Percentiles rank a stretch among this genome's conserved stretches.
Conservation (phyloP, 2,329 filamentous ascomycete species). For the Colletotrichum sp. region DNA sequence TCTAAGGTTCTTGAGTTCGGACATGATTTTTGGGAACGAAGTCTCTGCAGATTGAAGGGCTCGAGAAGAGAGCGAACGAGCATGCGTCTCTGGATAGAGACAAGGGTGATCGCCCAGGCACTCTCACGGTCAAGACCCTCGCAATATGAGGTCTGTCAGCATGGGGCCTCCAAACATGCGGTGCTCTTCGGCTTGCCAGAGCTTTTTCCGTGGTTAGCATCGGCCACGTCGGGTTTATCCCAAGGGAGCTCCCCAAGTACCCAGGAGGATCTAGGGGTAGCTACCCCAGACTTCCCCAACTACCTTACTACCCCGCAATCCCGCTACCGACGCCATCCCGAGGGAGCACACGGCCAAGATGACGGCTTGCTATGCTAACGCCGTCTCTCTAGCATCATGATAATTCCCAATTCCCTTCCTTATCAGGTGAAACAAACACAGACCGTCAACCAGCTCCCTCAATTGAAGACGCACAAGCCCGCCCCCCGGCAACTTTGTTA, state of each 20-base stretch:
- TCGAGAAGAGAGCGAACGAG: not conserved
- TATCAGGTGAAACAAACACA: not conserved
- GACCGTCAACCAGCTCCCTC: not conserved
- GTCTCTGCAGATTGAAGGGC: not conserved
- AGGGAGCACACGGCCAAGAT: conserved; percentile 6
- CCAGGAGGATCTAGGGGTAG: not conserved
- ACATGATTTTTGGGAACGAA: conserved; percentile 25
- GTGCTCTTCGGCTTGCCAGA: not conserved
- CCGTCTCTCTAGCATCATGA: not conserved
- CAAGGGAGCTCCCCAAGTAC: not conserved
- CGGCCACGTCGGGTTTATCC: not conserved
- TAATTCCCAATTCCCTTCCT: not conserved
- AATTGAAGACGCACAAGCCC: not conserved
- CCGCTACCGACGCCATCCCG: conserved; percentile 11
- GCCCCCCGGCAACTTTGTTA: not conserved
- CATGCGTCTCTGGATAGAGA: not conserved
- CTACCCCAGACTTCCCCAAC: not conserved
- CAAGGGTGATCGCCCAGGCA: not conserved
- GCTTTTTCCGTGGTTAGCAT: not conserved
- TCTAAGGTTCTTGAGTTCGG: conserved; percentile 30
- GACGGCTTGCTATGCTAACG: not conserved
- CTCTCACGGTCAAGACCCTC: not conserved
- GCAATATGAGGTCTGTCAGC: not conserved
- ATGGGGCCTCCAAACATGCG: not conserved
- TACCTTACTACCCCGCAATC: conserved; percentile 1